These are phyloP conservation scores for Saccharomyces hybrid DNA, from an alignment of 1,139 yeast species.

Conservation along the genomic window DNA sequence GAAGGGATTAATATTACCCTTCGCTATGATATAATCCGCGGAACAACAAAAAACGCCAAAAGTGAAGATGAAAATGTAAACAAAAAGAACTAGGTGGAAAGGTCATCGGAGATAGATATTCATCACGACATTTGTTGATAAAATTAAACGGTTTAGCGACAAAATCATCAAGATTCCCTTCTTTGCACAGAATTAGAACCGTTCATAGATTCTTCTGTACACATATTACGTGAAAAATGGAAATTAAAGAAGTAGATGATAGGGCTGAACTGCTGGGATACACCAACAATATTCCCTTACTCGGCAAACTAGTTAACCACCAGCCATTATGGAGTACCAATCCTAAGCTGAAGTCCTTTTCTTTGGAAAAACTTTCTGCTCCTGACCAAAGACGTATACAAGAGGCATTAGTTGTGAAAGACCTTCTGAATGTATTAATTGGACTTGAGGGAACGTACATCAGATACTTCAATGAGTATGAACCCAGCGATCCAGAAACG, in stretches of 20 bases:
- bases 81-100: neutral
- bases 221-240: constrained; percentile 10
- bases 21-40: neutral
- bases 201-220: neutral
- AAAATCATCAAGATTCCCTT: neutral
- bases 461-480: constrained; percentile 56
- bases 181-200: neutral
- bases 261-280: constrained; percentile 12
- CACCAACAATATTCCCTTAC: constrained; percentile 7
- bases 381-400: constrained; percentile 44
- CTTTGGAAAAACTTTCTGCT: constrained; percentile 29
- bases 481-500: constrained; percentile 31
- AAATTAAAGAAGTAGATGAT: constrained; percentile 18
- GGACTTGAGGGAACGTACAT: constrained; percentile 81
- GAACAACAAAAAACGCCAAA: constrained; percentile 1
- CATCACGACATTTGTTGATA: neutral
- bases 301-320: constrained; percentile 27
- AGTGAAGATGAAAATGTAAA: neutral
- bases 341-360: constrained; percentile 37
- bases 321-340: constrained; percentile 30
- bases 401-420: constrained; percentile 66
- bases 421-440: constrained; percentile 55
- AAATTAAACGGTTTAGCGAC: neutral
- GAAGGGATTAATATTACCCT: neutral
- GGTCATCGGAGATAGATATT: neutral